These are phyloP conservation scores for Dryas integrifolia DNA, from an alignment of 331 rosid species.

Conservation along the genomic window DNA sequence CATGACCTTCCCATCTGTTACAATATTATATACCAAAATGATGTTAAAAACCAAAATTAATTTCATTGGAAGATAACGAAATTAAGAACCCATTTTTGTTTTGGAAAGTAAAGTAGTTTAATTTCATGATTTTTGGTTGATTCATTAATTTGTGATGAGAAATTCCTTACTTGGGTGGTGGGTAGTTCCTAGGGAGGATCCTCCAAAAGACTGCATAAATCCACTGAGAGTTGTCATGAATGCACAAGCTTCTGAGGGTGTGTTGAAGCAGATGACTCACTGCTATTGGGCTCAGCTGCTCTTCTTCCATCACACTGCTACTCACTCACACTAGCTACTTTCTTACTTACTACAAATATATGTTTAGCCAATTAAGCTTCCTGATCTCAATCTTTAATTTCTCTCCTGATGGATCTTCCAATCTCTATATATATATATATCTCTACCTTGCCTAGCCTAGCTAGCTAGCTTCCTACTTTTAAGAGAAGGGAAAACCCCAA, in stretches of 20 bases:
- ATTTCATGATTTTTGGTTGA: no score
- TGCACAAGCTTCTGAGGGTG: slow-evolving; percentile 87
- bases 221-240: slow-evolving; percentile 87
- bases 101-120: no score
- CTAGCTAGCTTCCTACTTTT: slow-evolving; percentile 37
- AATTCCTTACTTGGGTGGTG: slow-evolving; percentile 79
- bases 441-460: no score
- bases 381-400: slow-evolving; percentile 1
- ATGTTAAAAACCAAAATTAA: no score
- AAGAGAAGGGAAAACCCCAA: slow-evolving; percentile 22
- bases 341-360: no score
- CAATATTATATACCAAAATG: not conserved
- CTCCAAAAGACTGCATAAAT: slow-evolving; percentile 98
- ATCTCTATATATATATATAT: slow-evolving; percentile 7
- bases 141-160: no score
- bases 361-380: no score
- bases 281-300: slow-evolving; percentile 73
- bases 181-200: slow-evolving; percentile 90
- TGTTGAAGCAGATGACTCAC: slow-evolving; percentile 96
- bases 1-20: slow-evolving; percentile 95
- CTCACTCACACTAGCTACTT: no score
- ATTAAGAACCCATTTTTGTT: no score
- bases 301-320: slow-evolving; percentile 47
- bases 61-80: no score
- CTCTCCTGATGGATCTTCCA: slow-evolving; percentile 19